A percentile compares a stretch with the other conserved stretches of the same genome.
phyloP scores from a whole-genome alignment of 2,329 filamentous ascomycete genomes.

The Fusarium pilosicola region DNA sequence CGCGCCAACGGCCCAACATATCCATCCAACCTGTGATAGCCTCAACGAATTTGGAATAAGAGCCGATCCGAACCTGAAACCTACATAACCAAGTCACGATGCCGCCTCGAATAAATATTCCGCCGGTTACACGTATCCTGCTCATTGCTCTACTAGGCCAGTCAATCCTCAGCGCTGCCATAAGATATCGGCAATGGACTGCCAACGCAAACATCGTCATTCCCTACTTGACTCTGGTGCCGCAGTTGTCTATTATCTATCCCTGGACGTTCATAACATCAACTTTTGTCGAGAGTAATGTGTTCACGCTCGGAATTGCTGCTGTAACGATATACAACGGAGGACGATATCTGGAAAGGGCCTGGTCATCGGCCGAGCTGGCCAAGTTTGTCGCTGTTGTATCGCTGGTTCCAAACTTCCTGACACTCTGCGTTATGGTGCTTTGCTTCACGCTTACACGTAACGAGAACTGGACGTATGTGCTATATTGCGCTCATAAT shows the following conservation, averaged over 20 bases:
- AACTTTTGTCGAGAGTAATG: conserved; percentile 90
- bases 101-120: conserved; percentile 89
- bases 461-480: conserved; percentile 75
- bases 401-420: conserved; percentile 80
- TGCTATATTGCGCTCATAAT: conserved; percentile 32
- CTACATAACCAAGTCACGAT: conserved; percentile 57
- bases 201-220: conserved; percentile 74
- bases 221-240: conserved; percentile 88
- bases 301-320: conserved; percentile 84
- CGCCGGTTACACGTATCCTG: conserved; percentile 86
- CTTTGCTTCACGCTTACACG: conserved; percentile 77
- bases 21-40: conserved; percentile 2
- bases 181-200: conserved; percentile 77
- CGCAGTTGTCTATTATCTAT: conserved; percentile 83
- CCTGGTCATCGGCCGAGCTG: conserved; percentile 93
- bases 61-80: conserved; percentile 4
- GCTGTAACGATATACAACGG: conserved; percentile 87
- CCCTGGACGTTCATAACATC: conserved; percentile 93
- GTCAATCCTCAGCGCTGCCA: conserved; percentile 82
- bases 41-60: conserved; percentile 12
- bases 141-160: conserved; percentile 80
- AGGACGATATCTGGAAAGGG: conserved; percentile 92
- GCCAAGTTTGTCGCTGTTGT: conserved; percentile 87
- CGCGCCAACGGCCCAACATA: conserved; percentile 6
- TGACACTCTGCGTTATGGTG: conserved; percentile 78